Conservation (phyloP, 257 asterid species). For the Rubia yunnanensis region DNA sequence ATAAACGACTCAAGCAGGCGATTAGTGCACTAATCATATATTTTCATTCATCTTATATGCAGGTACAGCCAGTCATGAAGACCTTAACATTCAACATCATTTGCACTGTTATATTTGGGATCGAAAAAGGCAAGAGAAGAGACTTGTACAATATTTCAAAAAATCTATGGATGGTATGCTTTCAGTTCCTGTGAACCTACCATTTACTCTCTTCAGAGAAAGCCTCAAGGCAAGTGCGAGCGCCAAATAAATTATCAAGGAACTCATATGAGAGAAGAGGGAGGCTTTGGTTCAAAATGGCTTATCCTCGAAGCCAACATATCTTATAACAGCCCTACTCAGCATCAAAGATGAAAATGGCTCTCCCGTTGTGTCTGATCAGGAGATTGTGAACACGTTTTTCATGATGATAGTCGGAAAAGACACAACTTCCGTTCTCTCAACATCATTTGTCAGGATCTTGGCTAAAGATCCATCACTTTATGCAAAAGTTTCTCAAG, state of each 20-base stretch:
- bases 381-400: conserved; percentile 9
- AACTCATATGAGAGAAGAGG: conserved; percentile 9
- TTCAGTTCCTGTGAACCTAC: too few species aligned
- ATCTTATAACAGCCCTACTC: conserved; percentile 6
- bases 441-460: conserved; percentile 25
- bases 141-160: not conserved
- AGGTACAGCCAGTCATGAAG: conserved; percentile 12
- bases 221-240: conserved; percentile 1
- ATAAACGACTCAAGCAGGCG: too few species aligned
- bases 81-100: conserved; percentile 6
- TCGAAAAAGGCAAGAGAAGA: conserved; percentile 3
- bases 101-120: too few species aligned
- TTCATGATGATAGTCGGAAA: conserved; percentile 21
- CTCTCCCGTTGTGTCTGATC: not conserved
- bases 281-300: not conserved
- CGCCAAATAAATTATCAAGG: not conserved
- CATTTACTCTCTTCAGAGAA: conserved; percentile 4
- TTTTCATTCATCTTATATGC: not conserved
- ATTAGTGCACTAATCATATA: too few species aligned
- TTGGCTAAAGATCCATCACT: too few species aligned
- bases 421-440: conserved; percentile 22
- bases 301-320: not conserved
- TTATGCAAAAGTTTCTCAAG: too few species aligned
- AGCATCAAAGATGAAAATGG: conserved; percentile 5
- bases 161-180: conserved; percentile 7